A percentile compares a stretch with the other conserved stretches of the same genome.
These are phyloP conservation scores for Globisporangium barbulae DNA, from an alignment of 352 stramenopile genomes.

Conservation along the genomic window DNA sequence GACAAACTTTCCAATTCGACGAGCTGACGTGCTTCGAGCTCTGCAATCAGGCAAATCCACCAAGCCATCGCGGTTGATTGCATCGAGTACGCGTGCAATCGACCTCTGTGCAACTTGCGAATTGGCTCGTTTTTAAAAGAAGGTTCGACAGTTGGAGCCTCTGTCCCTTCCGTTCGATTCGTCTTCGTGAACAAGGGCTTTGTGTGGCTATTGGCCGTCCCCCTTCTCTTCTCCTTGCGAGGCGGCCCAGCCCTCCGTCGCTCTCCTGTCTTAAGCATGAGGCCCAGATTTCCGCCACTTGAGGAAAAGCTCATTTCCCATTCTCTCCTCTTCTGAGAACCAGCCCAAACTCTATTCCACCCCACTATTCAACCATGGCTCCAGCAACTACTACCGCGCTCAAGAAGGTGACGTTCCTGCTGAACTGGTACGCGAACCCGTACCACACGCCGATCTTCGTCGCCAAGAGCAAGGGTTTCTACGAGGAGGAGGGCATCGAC, in stretches of 20 bases:
- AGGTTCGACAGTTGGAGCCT: slow-evolving; percentile 9
- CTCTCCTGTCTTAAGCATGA: not conserved
- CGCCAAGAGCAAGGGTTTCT: slow-evolving; percentile 47
- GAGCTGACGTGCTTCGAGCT: slow-evolving; percentile 2
- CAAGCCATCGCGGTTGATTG: not conserved
- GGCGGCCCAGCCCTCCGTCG: not conserved
- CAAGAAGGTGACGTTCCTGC: slow-evolving; percentile 48
- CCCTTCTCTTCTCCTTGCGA: not conserved
- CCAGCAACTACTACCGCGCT: slow-evolving; percentile 18
- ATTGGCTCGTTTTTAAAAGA: slow-evolving; percentile 2
- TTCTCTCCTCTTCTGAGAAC: slow-evolving; percentile 9
- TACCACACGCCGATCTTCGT: slow-evolving; percentile 58
- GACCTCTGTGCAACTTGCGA: not conserved
- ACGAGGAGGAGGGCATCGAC: slow-evolving; percentile 51
- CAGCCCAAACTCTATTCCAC: not conserved
- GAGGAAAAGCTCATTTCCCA: slow-evolving; percentile 7
- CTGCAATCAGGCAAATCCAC: not conserved
- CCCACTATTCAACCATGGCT: slow-evolving; percentile 21
- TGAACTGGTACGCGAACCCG: slow-evolving; percentile 55
- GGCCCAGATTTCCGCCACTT: not conserved
- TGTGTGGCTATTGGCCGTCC: not conserved
- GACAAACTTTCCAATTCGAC: not conserved
- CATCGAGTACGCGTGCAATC: not conserved
- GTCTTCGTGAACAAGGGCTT: not conserved
- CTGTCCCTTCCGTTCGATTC: not conserved